Conservation (phyloP, 2,329 filamentous ascomycete species). For the Madurella mycetomatis region DNA sequence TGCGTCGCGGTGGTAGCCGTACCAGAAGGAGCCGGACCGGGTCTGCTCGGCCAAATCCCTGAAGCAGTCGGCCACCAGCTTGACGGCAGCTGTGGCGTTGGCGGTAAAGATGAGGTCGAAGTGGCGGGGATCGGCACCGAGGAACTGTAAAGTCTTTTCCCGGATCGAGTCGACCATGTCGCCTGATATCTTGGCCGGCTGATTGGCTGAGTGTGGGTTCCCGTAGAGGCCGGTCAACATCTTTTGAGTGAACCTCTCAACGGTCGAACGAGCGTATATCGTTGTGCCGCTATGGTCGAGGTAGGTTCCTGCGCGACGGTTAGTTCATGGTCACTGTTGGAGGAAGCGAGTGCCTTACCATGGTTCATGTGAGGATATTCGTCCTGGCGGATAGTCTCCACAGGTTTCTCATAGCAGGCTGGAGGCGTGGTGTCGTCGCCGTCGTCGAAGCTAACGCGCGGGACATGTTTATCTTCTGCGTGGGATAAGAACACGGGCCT, state of each 20-base stretch:
- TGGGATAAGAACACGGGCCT: background rate
- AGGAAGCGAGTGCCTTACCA: constrained; percentile 26
- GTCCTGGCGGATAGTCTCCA: constrained; percentile 35
- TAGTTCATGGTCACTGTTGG: background rate
- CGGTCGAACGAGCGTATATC: constrained; percentile 54
- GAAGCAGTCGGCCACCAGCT: constrained; percentile 56
- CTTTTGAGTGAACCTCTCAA: constrained; percentile 51
- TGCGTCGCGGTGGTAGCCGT: constrained; percentile 56
- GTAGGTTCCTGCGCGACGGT: constrained; percentile 39
- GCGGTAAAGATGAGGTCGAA: constrained; percentile 60
- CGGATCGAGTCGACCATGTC: constrained; percentile 54
- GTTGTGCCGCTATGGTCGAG: constrained; percentile 57
- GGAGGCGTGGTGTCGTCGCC: background rate
- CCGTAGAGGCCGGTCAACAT: constrained; percentile 58
- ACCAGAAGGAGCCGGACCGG: constrained; percentile 47
- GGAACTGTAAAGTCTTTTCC: constrained; percentile 50
- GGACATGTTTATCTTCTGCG: background rate
- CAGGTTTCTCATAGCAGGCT: constrained; percentile 29
- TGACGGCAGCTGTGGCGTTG: constrained; percentile 60
- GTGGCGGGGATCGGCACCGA: constrained; percentile 53
- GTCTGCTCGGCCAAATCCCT: constrained; percentile 48
- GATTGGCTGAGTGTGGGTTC: constrained; percentile 63
- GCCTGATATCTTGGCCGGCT: constrained; percentile 54
- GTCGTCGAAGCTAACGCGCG: background rate
- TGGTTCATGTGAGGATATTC: constrained; percentile 42